Percentiles rank a stretch among this genome's conserved stretches.
These are phyloP conservation scores for Dovyalis caffra DNA, from an alignment of 345 rosid genomes.

Conservation along the genomic window DNA sequence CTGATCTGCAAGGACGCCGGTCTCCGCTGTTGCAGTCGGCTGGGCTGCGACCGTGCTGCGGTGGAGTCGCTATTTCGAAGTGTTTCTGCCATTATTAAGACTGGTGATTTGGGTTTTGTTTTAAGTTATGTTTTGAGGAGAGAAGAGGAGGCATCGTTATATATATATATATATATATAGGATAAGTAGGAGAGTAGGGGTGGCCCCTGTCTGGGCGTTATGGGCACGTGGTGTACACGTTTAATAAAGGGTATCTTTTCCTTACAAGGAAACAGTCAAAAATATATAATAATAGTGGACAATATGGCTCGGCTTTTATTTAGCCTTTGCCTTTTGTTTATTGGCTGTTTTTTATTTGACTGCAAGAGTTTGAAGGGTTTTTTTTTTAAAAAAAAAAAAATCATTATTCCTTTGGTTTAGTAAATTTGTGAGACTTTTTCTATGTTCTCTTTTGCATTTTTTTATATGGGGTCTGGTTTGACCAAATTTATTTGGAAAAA, in stretches of 20 bases:
- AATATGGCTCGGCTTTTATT: background rate
- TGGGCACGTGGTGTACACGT: background rate
- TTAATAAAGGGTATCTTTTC: background rate
- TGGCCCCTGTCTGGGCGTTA: background rate
- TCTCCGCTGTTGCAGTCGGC: constrained; percentile 69
- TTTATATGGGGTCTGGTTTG: background rate
- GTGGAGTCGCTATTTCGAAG: constrained; percentile 25
- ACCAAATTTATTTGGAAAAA: background rate
- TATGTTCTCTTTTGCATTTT: background rate
- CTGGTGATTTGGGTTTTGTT: too few species aligned
- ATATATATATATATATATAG: too few species aligned
- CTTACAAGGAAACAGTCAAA: background rate
- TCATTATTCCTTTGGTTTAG: too few species aligned
- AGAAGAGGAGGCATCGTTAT: background rate
- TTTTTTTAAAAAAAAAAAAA: too few species aligned
- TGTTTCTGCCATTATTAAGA: constrained; percentile 32
- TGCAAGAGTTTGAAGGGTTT: background rate
- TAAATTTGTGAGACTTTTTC: background rate
- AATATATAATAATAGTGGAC: too few species aligned
- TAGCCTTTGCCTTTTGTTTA: background rate
- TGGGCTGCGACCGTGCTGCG: constrained; percentile 36
- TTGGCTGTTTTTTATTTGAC: background rate
- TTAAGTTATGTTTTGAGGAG: too few species aligned
- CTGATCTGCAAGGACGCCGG: constrained; percentile 69
- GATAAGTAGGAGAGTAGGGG: too few species aligned